Base-by-base conservation (phyloP, 805 yeast genomes). In the Teunomyces atbi region DNA sequence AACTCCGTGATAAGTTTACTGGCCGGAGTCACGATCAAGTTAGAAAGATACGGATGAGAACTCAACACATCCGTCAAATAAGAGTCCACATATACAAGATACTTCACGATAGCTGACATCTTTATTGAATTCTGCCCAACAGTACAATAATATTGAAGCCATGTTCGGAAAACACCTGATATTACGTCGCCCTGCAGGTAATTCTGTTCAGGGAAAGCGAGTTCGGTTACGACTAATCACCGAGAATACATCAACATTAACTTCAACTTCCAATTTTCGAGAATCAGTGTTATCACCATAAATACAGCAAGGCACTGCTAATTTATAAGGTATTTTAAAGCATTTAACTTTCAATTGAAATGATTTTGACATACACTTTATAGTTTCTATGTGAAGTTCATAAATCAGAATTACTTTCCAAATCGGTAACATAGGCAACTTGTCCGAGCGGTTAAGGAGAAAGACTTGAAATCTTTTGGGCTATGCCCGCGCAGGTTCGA, bases 1-100 rank as follows among this genome's bases (percentile, higher is more conserved):
- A 54, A 26, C 42, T 67, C 68, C 7, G 70, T 66, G 27, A 68
- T 65, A 23, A 53, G 44, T 41, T 59, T 58, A 35, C 70, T 59
- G n/a, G 53, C 34, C 1, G 60, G 57, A 1, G 64, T 64, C 10
- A 52, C 46, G 6, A 68, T 49, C 29, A 68, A 51, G 34, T 57
- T 53, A 13, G 57, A 45, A 2, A 69, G 63, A 50, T 58, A 60
- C 6, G 56, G 42, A 23, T 50, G 50, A 1, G 55, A 37, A 26
- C 34, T 44, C 41, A 52, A 45, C 10, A 41, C 23, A 3, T 30
- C 36, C 4, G 49, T 46, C 33, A 46, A 30, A 16, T 43, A 30
- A 6, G 13, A 19, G 29, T 46, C 49, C 5, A 35, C n/a, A 23
- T 18, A 20, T 4, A 36, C 29, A 4, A 45, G 19, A 10, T 19